Conservation (phyloP, 768 basidiomycete species). For the Strobilomyces confusus region DNA sequence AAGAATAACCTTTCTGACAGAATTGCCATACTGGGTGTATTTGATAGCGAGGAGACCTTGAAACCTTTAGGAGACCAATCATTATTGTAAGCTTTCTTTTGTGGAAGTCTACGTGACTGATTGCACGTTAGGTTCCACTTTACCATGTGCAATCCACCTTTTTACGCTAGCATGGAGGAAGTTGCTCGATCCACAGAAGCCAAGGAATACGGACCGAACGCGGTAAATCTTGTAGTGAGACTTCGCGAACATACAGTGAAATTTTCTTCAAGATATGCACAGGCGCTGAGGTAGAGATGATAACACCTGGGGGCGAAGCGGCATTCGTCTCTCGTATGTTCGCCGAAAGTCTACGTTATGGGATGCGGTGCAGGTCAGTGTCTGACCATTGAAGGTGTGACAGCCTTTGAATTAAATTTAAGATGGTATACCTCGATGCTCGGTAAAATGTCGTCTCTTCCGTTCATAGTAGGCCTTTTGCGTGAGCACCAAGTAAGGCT, state of each 20-base stretch:
- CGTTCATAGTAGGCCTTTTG: slow-evolving; percentile 54
- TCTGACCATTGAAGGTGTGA: neutral
- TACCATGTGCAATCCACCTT: slow-evolving; percentile 96
- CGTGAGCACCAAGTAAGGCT: slow-evolving; percentile 40
- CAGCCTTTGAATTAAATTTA: neutral
- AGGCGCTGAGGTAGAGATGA: slow-evolving; percentile 83
- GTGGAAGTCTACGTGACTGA: neutral
- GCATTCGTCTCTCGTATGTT: slow-evolving; percentile 78
- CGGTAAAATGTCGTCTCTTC: slow-evolving; percentile 78
- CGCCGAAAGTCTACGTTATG: slow-evolving; percentile 55
- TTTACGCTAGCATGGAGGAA: slow-evolving; percentile 77
- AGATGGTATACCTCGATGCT: slow-evolving; percentile 94
- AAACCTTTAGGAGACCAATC: slow-evolving; percentile 13
- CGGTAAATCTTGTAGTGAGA: slow-evolving; percentile 44
- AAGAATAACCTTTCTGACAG: slow-evolving; percentile 51
- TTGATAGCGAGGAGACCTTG: slow-evolving; percentile 42
- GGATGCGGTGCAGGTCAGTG: slow-evolving; percentile 54
- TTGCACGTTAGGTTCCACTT: slow-evolving; percentile 54
- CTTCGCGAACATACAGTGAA: neutral
- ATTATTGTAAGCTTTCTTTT: slow-evolving; percentile 2
- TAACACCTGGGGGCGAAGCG: slow-evolving; percentile 83
- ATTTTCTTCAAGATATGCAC: slow-evolving; percentile 64
- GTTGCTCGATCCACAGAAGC: slow-evolving; percentile 50
- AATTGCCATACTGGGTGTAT: slow-evolving; percentile 45
- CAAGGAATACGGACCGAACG: slow-evolving; percentile 66